phyloP scores from a whole-genome alignment of 179 eudicot genomes.

The Spergularia azorica region DNA sequence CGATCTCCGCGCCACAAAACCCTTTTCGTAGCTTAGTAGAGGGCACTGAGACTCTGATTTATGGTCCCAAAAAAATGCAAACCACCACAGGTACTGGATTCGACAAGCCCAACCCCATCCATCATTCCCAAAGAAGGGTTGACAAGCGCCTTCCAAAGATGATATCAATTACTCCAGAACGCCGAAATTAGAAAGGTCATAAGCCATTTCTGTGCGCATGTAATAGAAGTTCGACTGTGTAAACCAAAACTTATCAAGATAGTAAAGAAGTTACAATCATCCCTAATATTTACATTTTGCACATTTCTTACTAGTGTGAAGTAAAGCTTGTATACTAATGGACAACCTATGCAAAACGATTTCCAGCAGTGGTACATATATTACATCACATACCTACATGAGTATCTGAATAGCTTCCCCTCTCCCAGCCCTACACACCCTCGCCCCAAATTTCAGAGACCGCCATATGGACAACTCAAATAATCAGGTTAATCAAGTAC shows the following conservation, averaged over 20 bases:
- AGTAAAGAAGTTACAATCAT: neutral
- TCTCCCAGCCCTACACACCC: neutral
- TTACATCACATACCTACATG: slow-evolving; percentile 11
- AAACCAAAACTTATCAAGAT: neutral
- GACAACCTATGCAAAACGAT: slow-evolving; percentile 25
- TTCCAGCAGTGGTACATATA: slow-evolving; percentile 16
- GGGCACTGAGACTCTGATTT: no score
- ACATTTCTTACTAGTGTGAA: slow-evolving; percentile 25
- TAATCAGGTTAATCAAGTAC: slow-evolving; percentile 19
- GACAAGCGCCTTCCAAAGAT: no score
- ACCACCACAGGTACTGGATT: no score
- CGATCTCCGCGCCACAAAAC: no score
- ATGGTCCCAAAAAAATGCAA: no score
- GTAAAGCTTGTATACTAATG: slow-evolving; percentile 22
- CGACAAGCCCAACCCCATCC: no score
- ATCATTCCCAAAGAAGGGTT: no score
- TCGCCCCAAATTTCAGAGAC: neutral
- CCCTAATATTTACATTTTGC: slow-evolving; percentile 34
- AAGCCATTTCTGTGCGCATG: no score
- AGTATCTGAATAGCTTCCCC: neutral
- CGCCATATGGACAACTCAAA: slow-evolving; percentile 5
- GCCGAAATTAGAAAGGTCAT: no score
- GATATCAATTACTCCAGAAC: no score
- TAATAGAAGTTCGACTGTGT: neutral
- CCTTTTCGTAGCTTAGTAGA: no score